phyloP scores from a whole-genome alignment of 208 protist species.

The Polymyxa betae region DNA sequence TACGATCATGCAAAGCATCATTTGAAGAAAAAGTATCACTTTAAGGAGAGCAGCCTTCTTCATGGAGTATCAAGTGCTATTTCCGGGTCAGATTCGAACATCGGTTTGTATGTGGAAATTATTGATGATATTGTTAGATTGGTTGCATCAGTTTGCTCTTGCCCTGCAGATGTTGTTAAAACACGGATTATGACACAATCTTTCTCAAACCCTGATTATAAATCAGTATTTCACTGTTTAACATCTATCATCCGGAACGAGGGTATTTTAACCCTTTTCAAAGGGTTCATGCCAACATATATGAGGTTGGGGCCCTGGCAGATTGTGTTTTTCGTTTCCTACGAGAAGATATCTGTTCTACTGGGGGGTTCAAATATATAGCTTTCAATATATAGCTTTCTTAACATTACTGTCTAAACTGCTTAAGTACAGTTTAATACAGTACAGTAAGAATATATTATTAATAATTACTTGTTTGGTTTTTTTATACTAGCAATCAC shows the following conservation, averaged over 20 bases:
- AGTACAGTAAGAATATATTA: too few relatives aligned
- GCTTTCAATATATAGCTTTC: too few relatives aligned
- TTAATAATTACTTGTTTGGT: too few relatives aligned
- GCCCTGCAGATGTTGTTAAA: constrained; percentile 18
- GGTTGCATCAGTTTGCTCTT: not conserved
- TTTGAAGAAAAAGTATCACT: not conserved
- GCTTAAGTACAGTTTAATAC: too few relatives aligned
- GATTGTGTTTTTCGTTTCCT: constrained; percentile 36
- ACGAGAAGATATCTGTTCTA: not conserved
- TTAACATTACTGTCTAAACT: too few relatives aligned
- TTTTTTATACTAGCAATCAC: too few relatives aligned
- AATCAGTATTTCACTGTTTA: not conserved
- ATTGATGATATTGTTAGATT: not conserved
- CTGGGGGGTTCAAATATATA: constrained; percentile 37
- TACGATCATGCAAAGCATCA: constrained; percentile 44
- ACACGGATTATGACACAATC: constrained; percentile 52
- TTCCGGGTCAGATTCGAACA: not conserved
- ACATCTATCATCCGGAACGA: not conserved
- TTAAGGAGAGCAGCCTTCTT: not conserved
- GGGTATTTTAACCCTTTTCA: not conserved
- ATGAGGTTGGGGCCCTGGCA: constrained; percentile 36
- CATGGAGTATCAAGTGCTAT: constrained; percentile 13
- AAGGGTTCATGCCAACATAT: constrained; percentile 32
- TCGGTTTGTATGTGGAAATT: not conserved
- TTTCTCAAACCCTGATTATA: not conserved